Percentiles rank a stretch among this genome's conserved stretches.
phyloP scores from a whole-genome alignment of 495 filamentous ascomycete genomes.

The Pyrenula aspistea region DNA sequence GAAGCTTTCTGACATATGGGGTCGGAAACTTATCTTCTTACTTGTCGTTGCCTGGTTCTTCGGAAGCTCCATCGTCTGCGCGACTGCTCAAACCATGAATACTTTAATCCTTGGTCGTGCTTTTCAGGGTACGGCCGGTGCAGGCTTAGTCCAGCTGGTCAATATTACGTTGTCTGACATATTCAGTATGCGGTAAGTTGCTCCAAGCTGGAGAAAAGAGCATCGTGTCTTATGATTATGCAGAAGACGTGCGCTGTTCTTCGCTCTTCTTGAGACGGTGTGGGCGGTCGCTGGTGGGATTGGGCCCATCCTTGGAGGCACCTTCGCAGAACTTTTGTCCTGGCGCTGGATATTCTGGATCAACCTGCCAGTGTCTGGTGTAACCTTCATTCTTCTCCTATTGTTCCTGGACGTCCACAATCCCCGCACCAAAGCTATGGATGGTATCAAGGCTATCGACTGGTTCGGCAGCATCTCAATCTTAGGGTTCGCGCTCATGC shows the following conservation, averaged over 20 bases:
- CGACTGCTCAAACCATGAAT: constrained; percentile 32
- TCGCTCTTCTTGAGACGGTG: constrained; percentile 41
- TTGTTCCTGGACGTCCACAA: constrained; percentile 50
- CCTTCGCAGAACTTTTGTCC: constrained; percentile 45
- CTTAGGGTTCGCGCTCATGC: constrained; percentile 60
- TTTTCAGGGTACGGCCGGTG: constrained; percentile 43
- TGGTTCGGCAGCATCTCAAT: constrained; percentile 62
- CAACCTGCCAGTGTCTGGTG: constrained; percentile 50
- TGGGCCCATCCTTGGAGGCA: constrained; percentile 59
- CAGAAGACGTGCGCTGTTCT: constrained; percentile 36
- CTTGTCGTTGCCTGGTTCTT: constrained; percentile 32
- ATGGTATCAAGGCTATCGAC: constrained; percentile 66
- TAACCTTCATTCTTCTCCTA: constrained; percentile 43
- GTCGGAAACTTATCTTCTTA: constrained; percentile 40
- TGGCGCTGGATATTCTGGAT: constrained; percentile 70
- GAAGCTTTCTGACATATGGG: constrained; percentile 50
- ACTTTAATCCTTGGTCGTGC: constrained; percentile 43
- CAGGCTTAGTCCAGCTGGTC: constrained; percentile 38
- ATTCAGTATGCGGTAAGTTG: constrained; percentile 40
- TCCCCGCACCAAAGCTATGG: constrained; percentile 37
- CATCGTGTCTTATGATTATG: not conserved
- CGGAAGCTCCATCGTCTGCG: constrained; percentile 33
- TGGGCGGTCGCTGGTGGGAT: constrained; percentile 46
- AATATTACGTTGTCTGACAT: constrained; percentile 45
- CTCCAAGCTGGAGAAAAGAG: not conserved